Percentiles rank a stretch among this genome's conserved stretches.
These are phyloP conservation scores for Metschnikowia cerradonensis DNA, from an alignment of 805 yeast genomes.

Conservation along the genomic window DNA sequence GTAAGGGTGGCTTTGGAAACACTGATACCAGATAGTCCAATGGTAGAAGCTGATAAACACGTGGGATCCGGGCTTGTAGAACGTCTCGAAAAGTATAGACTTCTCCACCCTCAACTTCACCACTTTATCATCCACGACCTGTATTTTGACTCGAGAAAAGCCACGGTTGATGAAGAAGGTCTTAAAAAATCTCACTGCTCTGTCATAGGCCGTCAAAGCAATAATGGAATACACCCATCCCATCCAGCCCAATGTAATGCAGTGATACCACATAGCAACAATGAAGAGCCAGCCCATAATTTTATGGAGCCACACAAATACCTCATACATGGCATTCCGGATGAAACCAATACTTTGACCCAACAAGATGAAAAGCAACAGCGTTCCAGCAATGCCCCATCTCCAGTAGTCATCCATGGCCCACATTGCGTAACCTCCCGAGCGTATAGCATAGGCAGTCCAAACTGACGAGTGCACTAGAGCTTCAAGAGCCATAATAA, in stretches of 20 bases:
- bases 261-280: conserved; percentile 20
- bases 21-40: conserved; percentile 18
- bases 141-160: conserved; percentile 6
- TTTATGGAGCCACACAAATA: conserved; percentile 14
- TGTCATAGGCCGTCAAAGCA: conserved; percentile 15
- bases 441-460: conserved; percentile 16
- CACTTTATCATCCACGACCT: conserved; percentile 11
- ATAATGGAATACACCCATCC: conserved; percentile 19
- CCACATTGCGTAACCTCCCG: conserved; percentile 15
- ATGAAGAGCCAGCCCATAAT: conserved; percentile 17
- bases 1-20: conserved; percentile 19
- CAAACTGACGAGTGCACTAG: conserved; percentile 16
- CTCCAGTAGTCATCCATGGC: conserved; percentile 15
- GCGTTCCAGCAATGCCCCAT: conserved; percentile 18
- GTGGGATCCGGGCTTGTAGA: conserved; percentile 15
- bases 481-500: conserved; percentile 16
- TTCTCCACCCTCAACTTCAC: conserved; percentile 16
- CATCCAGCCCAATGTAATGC: conserved; percentile 17
- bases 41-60: conserved; percentile 16
- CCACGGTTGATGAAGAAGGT: conserved; percentile 16
- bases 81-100: conserved; percentile 10
- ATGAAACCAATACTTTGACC: conserved; percentile 14
- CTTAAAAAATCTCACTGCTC: conserved; percentile 13
- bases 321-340: conserved; percentile 14
- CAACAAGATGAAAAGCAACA: conserved; percentile 13